Base-by-base conservation (phyloP, 1,284 basidiomycete species). In the Leccinum ponderosum region DNA sequence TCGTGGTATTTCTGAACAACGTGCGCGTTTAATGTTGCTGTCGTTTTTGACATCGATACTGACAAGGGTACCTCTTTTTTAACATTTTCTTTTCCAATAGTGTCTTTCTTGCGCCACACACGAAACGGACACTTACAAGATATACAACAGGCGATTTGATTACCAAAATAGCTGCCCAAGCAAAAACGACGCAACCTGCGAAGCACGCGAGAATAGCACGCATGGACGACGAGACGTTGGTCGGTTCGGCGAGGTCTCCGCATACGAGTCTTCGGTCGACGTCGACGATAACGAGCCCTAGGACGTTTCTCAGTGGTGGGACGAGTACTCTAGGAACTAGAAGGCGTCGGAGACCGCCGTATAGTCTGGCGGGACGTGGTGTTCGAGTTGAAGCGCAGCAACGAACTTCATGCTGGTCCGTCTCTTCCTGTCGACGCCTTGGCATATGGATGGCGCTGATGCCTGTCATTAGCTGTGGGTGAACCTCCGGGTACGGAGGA, bases 141-240 rank as follows among this genome's bases (percentile, higher is more conserved):
- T 29, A 53, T 15, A 48, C 42, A n/a, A 22, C 35, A 12, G 22
- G 25, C 47, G 14, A 57, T 3, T n/a, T n/a, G 50, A 6, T 20
- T 42, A 37, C 54, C 9, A 64, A 54, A 53, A 58, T 47, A 67
- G 51, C 42, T 44, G 17, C 29, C 20, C 39, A 8, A 33, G 6
- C 25, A 3, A 47, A 29, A 11, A 20, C 33, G 15, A 52, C 54
- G 6, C 33, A 37, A 20, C 29, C 9, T 17, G 9, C 39, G 9
- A 37, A 35, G 31, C 22, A 35, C 15, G 25, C 7, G 14, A 17
- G 7, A 39, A 50, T 5, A 15, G 50, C 8, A 17, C 57, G 3
- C 17, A 72, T 73, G 66, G 69, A 70, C 20, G 66, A 73, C 17
- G 70, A 73, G 4, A 71, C 71, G 2, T 44, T 72, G 58, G 47